Evolutionary conservation across 345 rosid genomes (phyloP), one percentile per base, ranked within the genome.

Genomic region (Corymbia maculata): DNA sequence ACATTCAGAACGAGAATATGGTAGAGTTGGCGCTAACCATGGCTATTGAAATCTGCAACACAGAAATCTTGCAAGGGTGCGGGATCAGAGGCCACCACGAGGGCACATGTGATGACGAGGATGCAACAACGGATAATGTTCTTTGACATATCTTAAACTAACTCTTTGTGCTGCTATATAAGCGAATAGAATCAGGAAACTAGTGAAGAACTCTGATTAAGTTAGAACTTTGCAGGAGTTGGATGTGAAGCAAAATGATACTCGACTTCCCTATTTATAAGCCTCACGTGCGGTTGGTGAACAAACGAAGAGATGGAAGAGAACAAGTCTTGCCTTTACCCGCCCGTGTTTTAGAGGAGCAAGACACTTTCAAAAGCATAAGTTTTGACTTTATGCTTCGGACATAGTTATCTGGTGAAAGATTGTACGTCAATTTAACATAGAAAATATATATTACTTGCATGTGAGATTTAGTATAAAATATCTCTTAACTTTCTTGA

Each of bases 31-130:
- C 22, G 28, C 28, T 57, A 88, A 88, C 89, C 68, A 66, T 86
- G 87, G 52, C 55, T 79, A 50, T 42, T 59, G 10, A 61, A 19
- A 30, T 86, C 89, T 19, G 91, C 89, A 6, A 90, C 85, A 22
- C 90, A 88, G 59, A 90, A 88, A 88, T 88, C 89, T 64, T 88
- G 91, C n/a, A 88, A 42, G 17, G 90, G 89, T 28, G 85, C 61
- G 24, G 89, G 87, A 45, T 87, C 89, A 51, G 53, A 19, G 88
- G 64, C 89, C 9, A 79, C 30, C 21, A 57, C 55, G 9, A 88
- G 32, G 10, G 85, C 5, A 21, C 87, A 86, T 86, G 61, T 61
- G 42, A 87, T 4, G 14, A 84, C 87, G 28, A 86, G 52, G 15
- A 88, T 53, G 53, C 51, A 26, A 28, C 66, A 19, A 6, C 51